Percentiles rank a stretch among this genome's conserved stretches.
phyloP scores from a whole-genome alignment of 1,284 basidiomycete species.

The Ganoderma sinense region DNA sequence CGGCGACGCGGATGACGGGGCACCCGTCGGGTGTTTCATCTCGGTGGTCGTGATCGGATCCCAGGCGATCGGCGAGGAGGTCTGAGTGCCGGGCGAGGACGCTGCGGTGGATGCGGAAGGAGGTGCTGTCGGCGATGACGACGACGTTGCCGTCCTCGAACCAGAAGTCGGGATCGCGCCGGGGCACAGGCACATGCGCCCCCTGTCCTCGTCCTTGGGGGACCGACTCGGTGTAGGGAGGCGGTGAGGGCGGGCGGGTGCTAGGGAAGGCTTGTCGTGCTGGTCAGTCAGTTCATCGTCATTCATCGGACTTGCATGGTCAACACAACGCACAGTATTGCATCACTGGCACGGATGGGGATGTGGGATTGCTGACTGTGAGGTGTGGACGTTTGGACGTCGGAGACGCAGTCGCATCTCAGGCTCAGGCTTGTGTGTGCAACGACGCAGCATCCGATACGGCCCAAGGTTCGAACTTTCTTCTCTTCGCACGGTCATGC shows the following conservation, averaged over 20 bases:
- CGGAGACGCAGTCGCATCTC: too few relatives aligned
- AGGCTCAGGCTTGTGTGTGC: too few relatives aligned
- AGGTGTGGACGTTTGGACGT: too few relatives aligned
- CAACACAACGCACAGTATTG: neutral
- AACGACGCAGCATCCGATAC: neutral
- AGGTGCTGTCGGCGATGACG: neutral
- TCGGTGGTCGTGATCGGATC: neutral
- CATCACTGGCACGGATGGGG: neutral
- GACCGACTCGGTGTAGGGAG: neutral
- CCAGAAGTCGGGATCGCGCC: slow-evolving; percentile 8
- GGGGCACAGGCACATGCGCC: neutral
- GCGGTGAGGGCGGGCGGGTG: neutral
- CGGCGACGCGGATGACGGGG: neutral
- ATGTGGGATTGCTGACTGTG: neutral
- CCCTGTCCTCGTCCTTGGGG: neutral
- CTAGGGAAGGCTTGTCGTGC: neutral
- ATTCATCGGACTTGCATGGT: neutral
- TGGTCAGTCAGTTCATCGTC: neutral
- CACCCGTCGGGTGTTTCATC: neutral
- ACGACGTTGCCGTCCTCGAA: slow-evolving; percentile 15
- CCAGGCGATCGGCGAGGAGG: neutral
- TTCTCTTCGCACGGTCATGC: neutral
- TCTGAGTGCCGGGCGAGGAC: slow-evolving; percentile 7
- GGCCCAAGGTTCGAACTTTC: neutral
- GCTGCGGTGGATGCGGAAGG: slow-evolving; percentile 9